Percentiles rank a stretch among this genome's conserved stretches.
Conservation (phyloP, 1,284 basidiomycete species). For the Microbotryum violaceum region DNA sequence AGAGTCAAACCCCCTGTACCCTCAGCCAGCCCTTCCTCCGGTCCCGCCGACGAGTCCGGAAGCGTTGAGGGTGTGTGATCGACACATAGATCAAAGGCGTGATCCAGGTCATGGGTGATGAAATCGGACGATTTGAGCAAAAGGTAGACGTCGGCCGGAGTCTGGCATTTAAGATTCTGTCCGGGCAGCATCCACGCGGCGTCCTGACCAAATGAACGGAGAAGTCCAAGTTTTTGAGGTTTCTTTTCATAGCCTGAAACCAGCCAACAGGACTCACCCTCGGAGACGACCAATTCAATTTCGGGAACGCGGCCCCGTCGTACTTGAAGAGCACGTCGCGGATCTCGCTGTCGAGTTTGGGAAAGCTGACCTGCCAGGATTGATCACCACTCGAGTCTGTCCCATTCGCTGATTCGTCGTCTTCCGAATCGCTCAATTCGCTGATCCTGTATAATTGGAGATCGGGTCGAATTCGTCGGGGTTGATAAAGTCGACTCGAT, state of each 20-base stretch:
- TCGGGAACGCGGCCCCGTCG: constrained; percentile 77
- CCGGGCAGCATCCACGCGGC: constrained; percentile 84
- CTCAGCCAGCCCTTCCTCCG: constrained; percentile 13
- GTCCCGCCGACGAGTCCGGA: not conserved
- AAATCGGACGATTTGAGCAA: constrained; percentile 91
- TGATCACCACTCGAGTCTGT: constrained; percentile 27
- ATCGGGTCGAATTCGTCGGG: constrained; percentile 17
- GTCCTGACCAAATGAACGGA: constrained; percentile 51
- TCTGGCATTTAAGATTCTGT: constrained; percentile 76
- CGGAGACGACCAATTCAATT: constrained; percentile 87
- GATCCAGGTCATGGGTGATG: constrained; percentile 66
- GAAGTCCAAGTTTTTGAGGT: too few relatives aligned
- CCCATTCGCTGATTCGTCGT: constrained; percentile 40
- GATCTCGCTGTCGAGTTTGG: constrained; percentile 68
- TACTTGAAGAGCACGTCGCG: constrained; percentile 60
- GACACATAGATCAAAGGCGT: constrained; percentile 41
- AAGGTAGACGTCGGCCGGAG: constrained; percentile 83
- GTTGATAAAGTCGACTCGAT: constrained; percentile 36
- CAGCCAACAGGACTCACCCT: constrained; percentile 50
- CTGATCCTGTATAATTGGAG: constrained; percentile 31
- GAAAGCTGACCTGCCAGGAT: constrained; percentile 54
- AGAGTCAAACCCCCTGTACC: constrained; percentile 2
- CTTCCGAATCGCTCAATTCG: constrained; percentile 52
- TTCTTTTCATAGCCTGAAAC: too few relatives aligned
- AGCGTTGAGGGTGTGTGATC: constrained; percentile 52